These are phyloP conservation scores for Buddleja alternifolia DNA, from an alignment of 257 asterid genomes.

Conservation along the genomic window DNA sequence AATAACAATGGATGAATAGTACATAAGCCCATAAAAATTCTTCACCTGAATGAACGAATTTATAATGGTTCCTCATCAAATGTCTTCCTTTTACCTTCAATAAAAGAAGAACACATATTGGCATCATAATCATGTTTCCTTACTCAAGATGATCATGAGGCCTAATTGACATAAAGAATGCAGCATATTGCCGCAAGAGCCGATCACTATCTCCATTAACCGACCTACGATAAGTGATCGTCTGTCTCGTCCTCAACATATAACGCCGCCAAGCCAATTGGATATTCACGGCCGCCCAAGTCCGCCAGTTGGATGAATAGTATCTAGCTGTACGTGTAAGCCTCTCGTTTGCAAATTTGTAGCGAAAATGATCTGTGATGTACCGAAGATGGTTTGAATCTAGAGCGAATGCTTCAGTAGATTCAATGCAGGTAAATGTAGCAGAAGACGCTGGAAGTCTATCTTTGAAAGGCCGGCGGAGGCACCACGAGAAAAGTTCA, in stretches of 20 bases:
- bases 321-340: slow-evolving; percentile 67
- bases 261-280: slow-evolving; percentile 86
- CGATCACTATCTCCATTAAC: slow-evolving; percentile 48
- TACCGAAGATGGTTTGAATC: slow-evolving; percentile 65
- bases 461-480: slow-evolving; percentile 83
- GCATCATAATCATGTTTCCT: slow-evolving; percentile 11
- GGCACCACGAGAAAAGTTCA: slow-evolving; percentile 92
- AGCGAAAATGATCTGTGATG: slow-evolving; percentile 83
- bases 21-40: background rate
- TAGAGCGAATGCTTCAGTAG: slow-evolving; percentile 75
- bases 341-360: slow-evolving; percentile 80
- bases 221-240: slow-evolving; percentile 16
- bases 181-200: slow-evolving; percentile 78
- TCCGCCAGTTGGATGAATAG: slow-evolving; percentile 90
- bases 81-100: slow-evolving; percentile 5
- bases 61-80: background rate
- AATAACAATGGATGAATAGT: background rate
- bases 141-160: slow-evolving; percentile 96
- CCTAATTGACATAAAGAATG: slow-evolving; percentile 79
- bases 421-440: slow-evolving; percentile 72
- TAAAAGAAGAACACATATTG: background rate
- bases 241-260: slow-evolving; percentile 52
- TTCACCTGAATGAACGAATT: slow-evolving; percentile 26
- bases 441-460: slow-evolving; percentile 90
- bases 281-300: slow-evolving; percentile 93